Base-by-base conservation (phyloP, 306 rosid genomes). In the Lathyrus sativus region DNA sequence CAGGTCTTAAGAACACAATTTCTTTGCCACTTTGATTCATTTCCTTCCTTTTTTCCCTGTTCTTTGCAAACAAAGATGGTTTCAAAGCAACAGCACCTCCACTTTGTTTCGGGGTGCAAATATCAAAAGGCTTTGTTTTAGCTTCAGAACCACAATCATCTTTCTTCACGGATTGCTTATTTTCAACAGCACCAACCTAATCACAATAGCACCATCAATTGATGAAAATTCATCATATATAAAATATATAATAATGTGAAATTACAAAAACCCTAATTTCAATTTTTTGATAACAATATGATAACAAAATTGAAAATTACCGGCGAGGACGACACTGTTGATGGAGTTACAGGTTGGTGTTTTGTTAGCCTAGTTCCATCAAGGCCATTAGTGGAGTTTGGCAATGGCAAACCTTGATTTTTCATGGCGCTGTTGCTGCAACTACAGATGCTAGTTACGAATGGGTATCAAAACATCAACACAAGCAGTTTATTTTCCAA, bases 11-110 rank as follows among this genome's bases (percentile, higher is more conserved):
- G 1, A 79, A 0, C 13, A 19, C 42, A 2, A 0, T 4, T 29
- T 64, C 71, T 41, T 15, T 54, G n/a, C 14, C 9, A 2, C 10
- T n/a, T 42, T 42, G 71, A 38, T 74, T 80, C 62, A 14, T 46
- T 68, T 80, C 79, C 5, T 83, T 78, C 70, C 82, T 72, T 59
- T 2, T 81, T 77, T 82, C 87, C 71, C 82, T 80, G 51, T 92
- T 92, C 59, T 35, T 55, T 18, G 0, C 72, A 12, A 60, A 57
- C 41, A 90, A 31, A 68, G 86, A 0, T 14, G 84, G 74, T 4
- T 85, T 80, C 81, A 90, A 74, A 5, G 0, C 54, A 29, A 1
- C 59, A 35, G 74, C 42, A 28, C 7, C 0, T 26, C 26, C 50
- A 15, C 0, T 11, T 5, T 18, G 12, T 60, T 78, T 85, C 12